Conservation (phyloP, 331 rosid species). For the Prunus yedoensis region DNA sequence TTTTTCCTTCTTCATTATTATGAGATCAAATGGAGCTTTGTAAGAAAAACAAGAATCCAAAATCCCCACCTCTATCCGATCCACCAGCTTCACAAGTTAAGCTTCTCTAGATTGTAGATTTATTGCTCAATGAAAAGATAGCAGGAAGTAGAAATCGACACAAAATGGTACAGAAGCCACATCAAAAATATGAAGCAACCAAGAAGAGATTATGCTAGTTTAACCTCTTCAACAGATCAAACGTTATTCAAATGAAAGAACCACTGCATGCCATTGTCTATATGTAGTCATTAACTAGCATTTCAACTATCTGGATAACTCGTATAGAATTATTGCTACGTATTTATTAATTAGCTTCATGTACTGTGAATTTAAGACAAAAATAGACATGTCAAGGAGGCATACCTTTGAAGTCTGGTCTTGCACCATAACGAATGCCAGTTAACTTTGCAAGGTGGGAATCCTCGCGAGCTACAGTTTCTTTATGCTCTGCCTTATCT, state of each 20-base stretch:
- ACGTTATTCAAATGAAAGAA: background rate
- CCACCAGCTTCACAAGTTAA: background rate
- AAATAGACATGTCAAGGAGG: conserved; percentile 13
- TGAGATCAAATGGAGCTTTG: conserved; percentile 5
- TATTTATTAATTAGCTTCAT: background rate
- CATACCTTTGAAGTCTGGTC: conserved; percentile 84
- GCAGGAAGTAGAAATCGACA: background rate
- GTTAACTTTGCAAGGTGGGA: conserved; percentile 36
- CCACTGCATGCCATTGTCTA: background rate
- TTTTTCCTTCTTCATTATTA: background rate
- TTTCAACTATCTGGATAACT: background rate
- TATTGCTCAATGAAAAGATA: background rate
- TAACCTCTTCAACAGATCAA: background rate
- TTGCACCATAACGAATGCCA: conserved; percentile 49
- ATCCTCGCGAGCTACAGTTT: conserved; percentile 28
- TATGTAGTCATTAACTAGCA: background rate
- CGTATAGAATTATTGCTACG: background rate
- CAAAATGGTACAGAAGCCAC: background rate
- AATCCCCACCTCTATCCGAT: no score
- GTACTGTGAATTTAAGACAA: conserved; percentile 1
- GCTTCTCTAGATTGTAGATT: background rate
- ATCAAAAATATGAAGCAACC: background rate
- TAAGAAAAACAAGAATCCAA: background rate
- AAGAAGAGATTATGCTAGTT: background rate
- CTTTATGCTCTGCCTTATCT: conserved; percentile 28